Evolutionary conservation across 2,329 filamentous ascomycete species (phyloP).

Genomic region (Parafenestella ontariensis): DNA sequence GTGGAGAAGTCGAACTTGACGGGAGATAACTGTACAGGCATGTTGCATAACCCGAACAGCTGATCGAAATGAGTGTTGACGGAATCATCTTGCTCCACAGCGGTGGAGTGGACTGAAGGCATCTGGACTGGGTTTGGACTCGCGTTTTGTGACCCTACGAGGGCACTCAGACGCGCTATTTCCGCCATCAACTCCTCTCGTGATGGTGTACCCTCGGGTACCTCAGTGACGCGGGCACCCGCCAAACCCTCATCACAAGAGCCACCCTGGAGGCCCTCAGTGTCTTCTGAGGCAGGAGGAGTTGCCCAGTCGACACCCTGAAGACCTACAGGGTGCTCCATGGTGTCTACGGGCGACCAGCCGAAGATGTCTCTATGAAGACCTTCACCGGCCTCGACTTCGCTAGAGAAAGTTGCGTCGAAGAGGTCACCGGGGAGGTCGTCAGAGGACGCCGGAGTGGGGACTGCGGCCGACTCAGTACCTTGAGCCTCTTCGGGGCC

Average conservation of each 20-base stretch:
- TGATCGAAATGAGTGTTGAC: not conserved
- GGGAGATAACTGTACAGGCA: not conserved
- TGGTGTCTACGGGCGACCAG: not conserved
- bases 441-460: no score
- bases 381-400: not conserved
- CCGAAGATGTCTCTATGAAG: not conserved
- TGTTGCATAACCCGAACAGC: not conserved
- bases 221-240: not conserved
- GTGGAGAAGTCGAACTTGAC: not conserved
- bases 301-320: not conserved
- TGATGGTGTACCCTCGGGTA: not conserved
- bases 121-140: not conserved
- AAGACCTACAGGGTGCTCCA: not conserved
- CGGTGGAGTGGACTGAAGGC: not conserved
- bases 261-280: not conserved
- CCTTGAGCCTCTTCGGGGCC: not conserved
- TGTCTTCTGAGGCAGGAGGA: not conserved
- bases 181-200: constrained; percentile 1
- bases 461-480: not conserved
- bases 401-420: not conserved
- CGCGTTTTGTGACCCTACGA: not conserved
- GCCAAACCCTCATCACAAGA: not conserved
- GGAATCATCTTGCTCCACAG: not conserved
- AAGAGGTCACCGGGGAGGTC: not conserved
- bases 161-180: constrained; percentile 8